Evolutionary conservation across 2,329 filamentous ascomycete species (phyloP), one percentile per base, ranked within the genome.

Genomic region (Aspergillus neoniger): DNA sequence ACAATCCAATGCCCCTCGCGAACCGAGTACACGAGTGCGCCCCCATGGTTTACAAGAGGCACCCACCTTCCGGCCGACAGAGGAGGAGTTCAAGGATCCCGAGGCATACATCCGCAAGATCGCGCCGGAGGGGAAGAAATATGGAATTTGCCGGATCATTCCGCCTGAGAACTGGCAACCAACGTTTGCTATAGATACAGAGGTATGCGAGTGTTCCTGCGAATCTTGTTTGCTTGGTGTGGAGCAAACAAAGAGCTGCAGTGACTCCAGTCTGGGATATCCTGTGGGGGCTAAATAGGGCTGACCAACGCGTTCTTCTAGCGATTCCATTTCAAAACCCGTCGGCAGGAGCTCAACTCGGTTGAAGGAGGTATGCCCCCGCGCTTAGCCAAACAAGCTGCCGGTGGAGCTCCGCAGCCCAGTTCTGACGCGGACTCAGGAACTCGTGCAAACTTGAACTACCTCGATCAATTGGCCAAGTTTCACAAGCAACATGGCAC

Each of bases 401-500:
- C 65, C 67, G 65, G 70, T 72, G 68, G 63, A 69, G 63, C 60
- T 70, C 69, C 68, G 61, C 65, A 71, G 67, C 63, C 63, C 63
- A 66, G 59, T 67, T 72, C 70, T 84, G 68, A 84, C 73, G 61
- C 62, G 67, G 61, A 71, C 63, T 60, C 69, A 96, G 92, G 92
- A 72, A 97, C 94, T 64, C 91, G 95, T 74, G 92, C 94, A 67
- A 98, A 98, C 76, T 84, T 97, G 63, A 96, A 93, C 67, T 99
- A 99, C 75, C 86, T 98, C 65, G 95, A 99, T 76, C 92, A 96
- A 69, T 86, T 99, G 25, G 87, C 89, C 70, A 98, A 96, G 78
- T 99, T 95, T 75, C 95, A 99, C 82, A 96, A 95, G 71, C 94
- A 98, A 74, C 91, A 96, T 75, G 95, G 95, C 57, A 96, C 89